These are phyloP conservation scores for Pachysandra terminalis DNA, from an alignment of 164 flowering plant genomes.

Conservation along the genomic window DNA sequence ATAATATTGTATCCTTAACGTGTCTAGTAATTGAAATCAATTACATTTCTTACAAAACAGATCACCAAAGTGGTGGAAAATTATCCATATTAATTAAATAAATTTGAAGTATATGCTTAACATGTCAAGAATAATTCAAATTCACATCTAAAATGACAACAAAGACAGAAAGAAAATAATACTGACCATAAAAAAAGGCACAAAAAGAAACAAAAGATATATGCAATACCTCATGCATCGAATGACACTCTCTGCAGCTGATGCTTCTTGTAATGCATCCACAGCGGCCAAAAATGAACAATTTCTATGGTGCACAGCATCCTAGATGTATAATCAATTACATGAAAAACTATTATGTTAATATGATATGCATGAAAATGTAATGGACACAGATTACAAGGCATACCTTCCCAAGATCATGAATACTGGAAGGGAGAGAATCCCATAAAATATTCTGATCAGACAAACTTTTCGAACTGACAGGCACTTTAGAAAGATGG, in stretches of 20 bases:
- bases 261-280: constrained; percentile 55
- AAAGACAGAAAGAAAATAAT: neutral
- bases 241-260: constrained; percentile 45
- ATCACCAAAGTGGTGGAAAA: no score
- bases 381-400: neutral
- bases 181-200: neutral
- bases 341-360: neutral
- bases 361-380: neutral
- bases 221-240: constrained; percentile 48
- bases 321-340: constrained; percentile 33
- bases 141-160: neutral
- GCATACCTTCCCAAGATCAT: constrained; percentile 50
- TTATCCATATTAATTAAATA: neutral
- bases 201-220: neutral
- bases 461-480: constrained; percentile 21
- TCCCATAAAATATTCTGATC: constrained; percentile 34
- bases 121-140: neutral
- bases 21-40: no score
- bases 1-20: no score
- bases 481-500: constrained; percentile 32
- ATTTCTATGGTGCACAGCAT: constrained; percentile 32
- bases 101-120: neutral
- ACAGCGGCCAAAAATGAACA: constrained; percentile 43
- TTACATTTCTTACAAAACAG: no score
- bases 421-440: constrained; percentile 34